A percentile compares a stretch with the other conserved stretches of the same genome.
These are phyloP conservation scores for Chalciporus piperatus DNA, from an alignment of 768 basidiomycete genomes.

Conservation along the genomic window DNA sequence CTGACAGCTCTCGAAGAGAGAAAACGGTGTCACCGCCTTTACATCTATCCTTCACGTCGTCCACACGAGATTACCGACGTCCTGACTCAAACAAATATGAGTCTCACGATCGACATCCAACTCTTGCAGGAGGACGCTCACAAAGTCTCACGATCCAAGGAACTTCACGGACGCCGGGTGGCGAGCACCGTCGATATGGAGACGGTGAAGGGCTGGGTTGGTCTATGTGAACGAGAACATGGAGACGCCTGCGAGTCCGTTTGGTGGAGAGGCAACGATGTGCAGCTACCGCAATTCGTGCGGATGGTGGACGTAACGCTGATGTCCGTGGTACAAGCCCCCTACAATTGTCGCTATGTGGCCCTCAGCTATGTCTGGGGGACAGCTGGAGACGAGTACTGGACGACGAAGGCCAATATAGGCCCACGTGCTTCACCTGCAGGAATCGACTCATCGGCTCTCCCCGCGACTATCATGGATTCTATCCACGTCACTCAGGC, in stretches of 20 bases:
- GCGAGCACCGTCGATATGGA: conserved; percentile 3
- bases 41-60: conserved; percentile 8
- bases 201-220: conserved; percentile 16
- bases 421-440: background rate
- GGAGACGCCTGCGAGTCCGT: conserved; percentile 10
- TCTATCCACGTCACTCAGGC: conserved; percentile 16
- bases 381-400: conserved; percentile 2
- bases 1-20: background rate
- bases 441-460: conserved; percentile 4
- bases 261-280: conserved; percentile 7
- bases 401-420: background rate
- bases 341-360: background rate
- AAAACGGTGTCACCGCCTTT: conserved; percentile 11
- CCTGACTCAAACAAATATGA: background rate
- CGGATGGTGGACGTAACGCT: conserved; percentile 13
- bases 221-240: conserved; percentile 16
- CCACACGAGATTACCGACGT: conserved; percentile 1
- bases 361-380: conserved; percentile 7
- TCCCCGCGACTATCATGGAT: conserved; percentile 19
- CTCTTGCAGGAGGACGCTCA: conserved; percentile 17
- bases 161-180: conserved; percentile 22
- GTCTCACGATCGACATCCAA: conserved; percentile 13
- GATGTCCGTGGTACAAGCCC: conserved; percentile 10
- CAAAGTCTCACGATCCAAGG: conserved; percentile 12
- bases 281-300: conserved; percentile 9